Percentiles rank a stretch among this genome's conserved stretches.
Evolutionary conservation across 805 yeast genomes (phyloP).

Genomic region (Brettanomyces sp.): DNA sequence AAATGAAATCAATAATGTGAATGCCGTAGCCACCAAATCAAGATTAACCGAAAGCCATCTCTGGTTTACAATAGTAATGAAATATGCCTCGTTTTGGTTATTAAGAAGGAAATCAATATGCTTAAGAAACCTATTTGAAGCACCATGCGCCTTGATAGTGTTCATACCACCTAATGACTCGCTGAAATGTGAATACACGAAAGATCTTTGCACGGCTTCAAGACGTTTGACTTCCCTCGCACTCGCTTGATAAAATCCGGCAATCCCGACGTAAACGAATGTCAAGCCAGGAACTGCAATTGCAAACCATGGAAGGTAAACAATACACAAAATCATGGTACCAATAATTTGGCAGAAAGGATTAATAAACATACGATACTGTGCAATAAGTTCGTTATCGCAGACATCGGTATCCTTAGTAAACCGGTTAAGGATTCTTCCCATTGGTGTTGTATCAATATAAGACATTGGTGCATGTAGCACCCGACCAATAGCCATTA

Average conservation of each 20-base stretch:
- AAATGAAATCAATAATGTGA: slow-evolving; percentile 42
- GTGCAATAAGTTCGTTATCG: slow-evolving; percentile 72
- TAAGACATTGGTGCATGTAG: slow-evolving; percentile 76
- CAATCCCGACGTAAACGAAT: slow-evolving; percentile 33
- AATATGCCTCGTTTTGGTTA: slow-evolving; percentile 59
- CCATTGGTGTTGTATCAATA: slow-evolving; percentile 81
- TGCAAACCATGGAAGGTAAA: slow-evolving; percentile 70
- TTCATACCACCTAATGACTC: slow-evolving; percentile 60
- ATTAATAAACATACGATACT: slow-evolving; percentile 49
- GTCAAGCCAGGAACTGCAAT: slow-evolving; percentile 51
- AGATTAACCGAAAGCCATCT: slow-evolving; percentile 56
- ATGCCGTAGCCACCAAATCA: slow-evolving; percentile 34
- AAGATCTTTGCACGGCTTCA: slow-evolving; percentile 64
- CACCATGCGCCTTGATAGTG: slow-evolving; percentile 53
- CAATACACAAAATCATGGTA: slow-evolving; percentile 53
- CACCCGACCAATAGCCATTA: slow-evolving; percentile 35
- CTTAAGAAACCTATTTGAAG: slow-evolving; percentile 31
- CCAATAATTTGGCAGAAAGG: slow-evolving; percentile 50
- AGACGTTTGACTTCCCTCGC: slow-evolving; percentile 69
- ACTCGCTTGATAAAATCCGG: slow-evolving; percentile 58
- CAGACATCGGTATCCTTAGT: slow-evolving; percentile 75
- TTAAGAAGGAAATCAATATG: slow-evolving; percentile 41
- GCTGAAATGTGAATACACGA: slow-evolving; percentile 60
- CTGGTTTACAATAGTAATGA: slow-evolving; percentile 44
- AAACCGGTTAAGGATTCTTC: slow-evolving; percentile 76